Evolutionary conservation across 106 monocot genomes (phyloP), one percentile per base, ranked within the genome.

Genomic region (Dendrobium nobile): DNA sequence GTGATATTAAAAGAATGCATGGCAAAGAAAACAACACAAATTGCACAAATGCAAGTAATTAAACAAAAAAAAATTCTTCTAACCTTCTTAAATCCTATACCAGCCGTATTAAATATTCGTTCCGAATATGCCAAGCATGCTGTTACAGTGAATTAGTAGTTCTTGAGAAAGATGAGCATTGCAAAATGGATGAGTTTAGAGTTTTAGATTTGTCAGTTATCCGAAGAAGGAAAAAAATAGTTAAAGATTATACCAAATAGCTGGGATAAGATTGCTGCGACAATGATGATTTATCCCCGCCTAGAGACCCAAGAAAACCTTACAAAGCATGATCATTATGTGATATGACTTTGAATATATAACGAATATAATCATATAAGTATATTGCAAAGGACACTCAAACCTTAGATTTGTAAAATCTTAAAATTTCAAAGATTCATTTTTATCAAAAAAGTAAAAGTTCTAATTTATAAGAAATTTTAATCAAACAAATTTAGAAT

Each of bases 381-480:
- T 70, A 28, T 37, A 70, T 37, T 70, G 70, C 15, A 4, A 70
- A 70, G 33, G 28, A 16, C 37, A 37, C 31, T 61, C 22, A 22
- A 13, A 37, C 24, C 13, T 7, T 68, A 33, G 31, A 4, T 15
- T 13, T 4, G 37, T 4, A 70, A 33, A 13, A 70, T 70, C 70
- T 33, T 70, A 70, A 70, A 70, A 70, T 33, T 70, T 37, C 7
- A 37, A 70, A 28, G 37, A 37, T 37, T 15, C 70, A 70, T 70
- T 28, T 65, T 70, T 70, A 70, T 70, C 70, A 70, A 70, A 70
- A 70, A 33, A 26, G 24, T 65, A 9, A 26, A 65, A 37, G 68
- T 7, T 31, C 31, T 68, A 70, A 70, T 33, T 70, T 16, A 70
- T 70, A 37, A 37, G 4, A 40, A 61, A 70, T 33, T 70, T 37